Conservation (phyloP, 2,329 filamentous ascomycete species). For the Paraconiothyrium sp. region DNA sequence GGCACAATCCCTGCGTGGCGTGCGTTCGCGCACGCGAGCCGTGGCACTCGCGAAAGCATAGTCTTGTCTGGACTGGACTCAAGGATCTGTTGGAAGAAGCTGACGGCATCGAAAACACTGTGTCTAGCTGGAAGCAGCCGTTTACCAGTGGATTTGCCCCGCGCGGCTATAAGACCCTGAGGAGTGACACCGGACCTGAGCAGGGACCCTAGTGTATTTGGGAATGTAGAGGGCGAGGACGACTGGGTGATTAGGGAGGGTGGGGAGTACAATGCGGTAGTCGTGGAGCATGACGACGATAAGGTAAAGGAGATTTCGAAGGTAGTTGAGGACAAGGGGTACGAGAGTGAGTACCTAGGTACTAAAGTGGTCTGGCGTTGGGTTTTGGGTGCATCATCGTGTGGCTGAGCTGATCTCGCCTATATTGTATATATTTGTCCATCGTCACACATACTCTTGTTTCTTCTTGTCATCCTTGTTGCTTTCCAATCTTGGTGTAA, state of each 20-base stretch:
- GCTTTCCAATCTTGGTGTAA: no score
- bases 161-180: background rate
- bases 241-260: background rate
- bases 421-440: background rate
- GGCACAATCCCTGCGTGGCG: background rate
- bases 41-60: background rate
- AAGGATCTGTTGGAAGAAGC: background rate
- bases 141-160: background rate
- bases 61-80: background rate
- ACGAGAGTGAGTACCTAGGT: background rate
- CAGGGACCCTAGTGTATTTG: background rate
- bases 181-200: background rate
- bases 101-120: background rate
- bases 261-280: background rate
- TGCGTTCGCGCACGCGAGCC: background rate
- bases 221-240: background rate
- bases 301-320: background rate
- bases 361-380: background rate
- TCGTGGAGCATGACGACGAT: background rate
- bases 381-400: background rate
- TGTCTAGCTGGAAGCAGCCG: conserved; percentile 5
- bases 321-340: background rate
- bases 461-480: background rate
- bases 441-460: background rate
- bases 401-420: background rate